Evolutionary conservation across 345 rosid genomes (phyloP), one percentile per base, ranked within the genome.

Genomic region (Arabidopsis arenosa): DNA sequence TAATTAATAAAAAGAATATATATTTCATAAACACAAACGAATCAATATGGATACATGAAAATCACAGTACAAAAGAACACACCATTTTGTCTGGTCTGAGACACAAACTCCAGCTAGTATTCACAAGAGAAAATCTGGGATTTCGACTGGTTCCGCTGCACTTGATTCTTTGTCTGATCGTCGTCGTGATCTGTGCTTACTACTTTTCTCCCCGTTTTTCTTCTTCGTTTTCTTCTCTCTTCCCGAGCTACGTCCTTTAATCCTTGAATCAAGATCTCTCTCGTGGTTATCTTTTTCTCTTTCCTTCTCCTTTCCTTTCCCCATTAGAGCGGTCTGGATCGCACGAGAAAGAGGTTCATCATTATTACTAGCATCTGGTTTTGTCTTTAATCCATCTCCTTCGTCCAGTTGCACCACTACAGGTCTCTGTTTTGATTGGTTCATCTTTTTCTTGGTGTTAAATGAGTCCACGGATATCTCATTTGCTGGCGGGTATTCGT

Each of bases 351-450:
- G 67, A 13, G 72, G 79, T 72, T 86, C 90, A 79, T 82, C 88
- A 57, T 76, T 82, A 18, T 12, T 59, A 72, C 11, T 30, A 65
- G 59, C 35, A 13, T 73, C 78, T 5, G 66, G 68, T 76, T 83
- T 84, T 75, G 74, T 89, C 17, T 67, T 33, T 35, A 57, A 47
- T 14, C 72, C 58, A 26, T 60, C 88, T 64, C 83, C 93, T 75
- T 86, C 93, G 69, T 93, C 96, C 76, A 96, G 86, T 83, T 86
- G 87, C 70, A 96, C 96, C 55, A 96, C 97, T 63, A 93, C 94
- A 57, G 99, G 98, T 85, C 99, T 90, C 17, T 86, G 85, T 74
- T 95, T 95, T 26, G 84, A 81, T 65, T 78, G 77, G 74, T 75
- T 88, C 37, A 81, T 64, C 78, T 86, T 96, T 73, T 80, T 88